Evolutionary conservation across 192 early-diverging fungal species (phyloP).

Genomic region (Diversispora epigaea): DNA sequence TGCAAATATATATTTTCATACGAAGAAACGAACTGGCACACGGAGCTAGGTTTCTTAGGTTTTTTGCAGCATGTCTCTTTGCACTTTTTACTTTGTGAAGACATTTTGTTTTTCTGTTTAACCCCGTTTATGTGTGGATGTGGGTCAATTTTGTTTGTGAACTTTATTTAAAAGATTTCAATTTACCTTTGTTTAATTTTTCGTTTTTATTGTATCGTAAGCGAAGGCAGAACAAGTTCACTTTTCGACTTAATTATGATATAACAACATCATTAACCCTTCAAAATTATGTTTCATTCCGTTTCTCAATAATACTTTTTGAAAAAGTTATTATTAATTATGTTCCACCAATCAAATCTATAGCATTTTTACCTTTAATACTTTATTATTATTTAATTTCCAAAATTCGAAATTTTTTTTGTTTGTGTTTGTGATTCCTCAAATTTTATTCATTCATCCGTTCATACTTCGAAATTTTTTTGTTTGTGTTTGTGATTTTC

Average conservation of each 20-base stretch:
- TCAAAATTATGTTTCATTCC: background rate
- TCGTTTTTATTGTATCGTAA: constrained; percentile 3
- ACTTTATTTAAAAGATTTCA: background rate
- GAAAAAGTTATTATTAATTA: no score
- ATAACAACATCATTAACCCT: background rate
- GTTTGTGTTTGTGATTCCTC: constrained; percentile 23
- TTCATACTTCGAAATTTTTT: constrained; percentile 24
- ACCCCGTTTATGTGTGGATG: background rate
- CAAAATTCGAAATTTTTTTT: constrained; percentile 25
- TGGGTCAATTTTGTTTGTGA: background rate
- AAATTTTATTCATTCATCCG: background rate
- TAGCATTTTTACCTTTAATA: constrained; percentile 3
- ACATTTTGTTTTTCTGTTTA: background rate
- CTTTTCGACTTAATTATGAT: background rate
- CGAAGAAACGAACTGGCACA: constrained; percentile 6
- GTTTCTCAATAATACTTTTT: no score
- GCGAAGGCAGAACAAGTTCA: background rate
- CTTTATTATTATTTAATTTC: constrained; percentile 4
- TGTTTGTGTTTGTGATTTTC: constrained; percentile 29
- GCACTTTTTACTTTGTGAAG: background rate
- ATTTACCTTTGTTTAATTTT: background rate
- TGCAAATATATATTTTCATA: constrained; percentile 8
- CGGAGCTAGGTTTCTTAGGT: constrained; percentile 19
- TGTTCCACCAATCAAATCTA: background rate
- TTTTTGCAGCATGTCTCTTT: constrained; percentile 18